These are phyloP conservation scores for Blumeria hordei DNA, from an alignment of 2,329 filamentous ascomycete species.

Conservation along the genomic window DNA sequence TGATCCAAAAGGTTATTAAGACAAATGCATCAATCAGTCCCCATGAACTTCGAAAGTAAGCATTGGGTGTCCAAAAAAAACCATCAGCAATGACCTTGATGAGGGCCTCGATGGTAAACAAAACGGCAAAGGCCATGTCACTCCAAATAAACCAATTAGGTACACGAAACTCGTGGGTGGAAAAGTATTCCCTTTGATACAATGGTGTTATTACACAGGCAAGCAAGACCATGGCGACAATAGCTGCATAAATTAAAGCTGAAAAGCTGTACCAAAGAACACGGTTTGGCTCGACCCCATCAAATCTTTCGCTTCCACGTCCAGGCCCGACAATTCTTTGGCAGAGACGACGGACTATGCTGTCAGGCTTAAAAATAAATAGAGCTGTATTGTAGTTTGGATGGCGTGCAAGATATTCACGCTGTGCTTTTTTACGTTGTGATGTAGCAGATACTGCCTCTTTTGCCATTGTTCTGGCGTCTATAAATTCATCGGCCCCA, in stretches of 20 bases:
- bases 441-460: constrained; percentile 71
- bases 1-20: constrained; percentile 83
- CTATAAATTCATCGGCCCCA: constrained; percentile 50
- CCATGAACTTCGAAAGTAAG: constrained; percentile 91
- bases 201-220: constrained; percentile 86
- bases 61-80: constrained; percentile 89
- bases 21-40: constrained; percentile 87
- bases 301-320: constrained; percentile 62
- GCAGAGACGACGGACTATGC: constrained; percentile 58
- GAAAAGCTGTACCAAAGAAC: constrained; percentile 85
- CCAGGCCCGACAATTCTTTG: constrained; percentile 82
- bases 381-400: constrained; percentile 83
- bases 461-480: constrained; percentile 69
- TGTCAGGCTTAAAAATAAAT: constrained; percentile 60
- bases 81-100: constrained; percentile 94
- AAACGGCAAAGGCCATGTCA: constrained; percentile 64
- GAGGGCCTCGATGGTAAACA: constrained; percentile 67
- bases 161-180: constrained; percentile 29
- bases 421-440: constrained; percentile 63
- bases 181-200: constrained; percentile 74
- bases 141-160: constrained; percentile 90
- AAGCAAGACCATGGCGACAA: constrained; percentile 92
- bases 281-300: constrained; percentile 74
- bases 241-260: constrained; percentile 76
- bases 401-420: constrained; percentile 69